Conservation (phyloP, 1,284 basidiomycete species). For the Afroboletus lepidellus region DNA sequence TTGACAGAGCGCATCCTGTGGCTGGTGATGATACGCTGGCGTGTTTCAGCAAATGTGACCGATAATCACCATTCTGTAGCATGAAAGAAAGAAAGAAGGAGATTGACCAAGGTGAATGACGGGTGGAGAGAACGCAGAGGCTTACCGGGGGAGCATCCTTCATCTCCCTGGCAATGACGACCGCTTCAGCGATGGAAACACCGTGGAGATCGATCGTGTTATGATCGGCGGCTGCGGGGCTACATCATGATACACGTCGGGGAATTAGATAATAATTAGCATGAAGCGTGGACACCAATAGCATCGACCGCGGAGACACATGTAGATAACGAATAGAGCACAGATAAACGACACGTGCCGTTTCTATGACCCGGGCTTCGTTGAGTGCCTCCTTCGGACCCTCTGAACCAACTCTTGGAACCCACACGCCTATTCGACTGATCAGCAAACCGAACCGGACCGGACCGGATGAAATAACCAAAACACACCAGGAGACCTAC, state of each 20-base stretch:
- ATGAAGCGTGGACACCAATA: not conserved
- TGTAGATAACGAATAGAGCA: not conserved
- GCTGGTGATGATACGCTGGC: constrained; percentile 66
- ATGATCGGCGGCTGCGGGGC: constrained; percentile 39
- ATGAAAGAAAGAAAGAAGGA: not conserved
- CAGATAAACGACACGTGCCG: constrained; percentile 38
- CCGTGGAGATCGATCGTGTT: constrained; percentile 70
- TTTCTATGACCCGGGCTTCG: constrained; percentile 59
- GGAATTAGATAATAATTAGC: not conserved
- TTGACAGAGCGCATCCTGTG: constrained; percentile 66
- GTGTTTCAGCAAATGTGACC: not conserved
- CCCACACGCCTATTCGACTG: constrained; percentile 51
- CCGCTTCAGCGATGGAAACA: constrained; percentile 63
- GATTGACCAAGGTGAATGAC: constrained; percentile 1
- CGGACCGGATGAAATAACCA: not conserved
- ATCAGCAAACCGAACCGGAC: not conserved
- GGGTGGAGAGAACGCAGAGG: not conserved
- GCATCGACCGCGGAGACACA: not conserved
- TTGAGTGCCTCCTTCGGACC: constrained; percentile 59
- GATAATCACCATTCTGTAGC: not conserved
- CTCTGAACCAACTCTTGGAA: constrained; percentile 54
- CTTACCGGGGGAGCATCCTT: constrained; percentile 46
- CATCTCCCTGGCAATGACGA: constrained; percentile 58
- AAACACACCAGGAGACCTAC: constrained; percentile 31
- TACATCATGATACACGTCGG: constrained; percentile 18